Percentiles rank a stretch among this genome's conserved stretches.
Evolutionary conservation across 2,329 filamentous ascomycete genomes (phyloP).

Genomic region (Didymella sp.): DNA sequence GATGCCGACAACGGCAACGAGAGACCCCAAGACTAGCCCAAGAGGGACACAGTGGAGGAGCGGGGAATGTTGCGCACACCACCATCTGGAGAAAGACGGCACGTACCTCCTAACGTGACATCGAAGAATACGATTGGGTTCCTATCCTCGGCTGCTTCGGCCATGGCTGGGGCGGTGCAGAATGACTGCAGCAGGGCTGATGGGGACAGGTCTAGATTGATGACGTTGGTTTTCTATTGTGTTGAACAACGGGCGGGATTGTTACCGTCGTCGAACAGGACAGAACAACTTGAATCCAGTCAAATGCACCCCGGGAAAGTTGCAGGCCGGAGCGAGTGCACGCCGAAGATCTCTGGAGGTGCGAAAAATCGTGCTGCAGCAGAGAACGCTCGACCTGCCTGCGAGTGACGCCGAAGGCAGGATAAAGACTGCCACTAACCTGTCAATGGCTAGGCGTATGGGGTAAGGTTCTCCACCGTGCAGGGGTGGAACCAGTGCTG

Average conservation of each 20-base stretch:
- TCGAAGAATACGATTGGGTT: slow-evolving; percentile 74
- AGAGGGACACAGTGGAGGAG: slow-evolving; percentile 16
- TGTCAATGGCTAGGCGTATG: slow-evolving; percentile 1
- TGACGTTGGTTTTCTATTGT: slow-evolving; percentile 28
- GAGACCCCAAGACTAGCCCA: slow-evolving; percentile 17
- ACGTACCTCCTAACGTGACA: slow-evolving; percentile 76
- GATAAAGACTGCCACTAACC: slow-evolving; percentile 13
- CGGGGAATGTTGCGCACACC: slow-evolving; percentile 17
- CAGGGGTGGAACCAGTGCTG: slow-evolving; percentile 14
- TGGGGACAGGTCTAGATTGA: slow-evolving; percentile 20
- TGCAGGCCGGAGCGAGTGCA: slow-evolving; percentile 17
- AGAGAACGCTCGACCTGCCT: slow-evolving; percentile 22
- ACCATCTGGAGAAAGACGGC: slow-evolving; percentile 22
- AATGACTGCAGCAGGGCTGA: slow-evolving; percentile 20
- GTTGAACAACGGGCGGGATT: slow-evolving; percentile 18
- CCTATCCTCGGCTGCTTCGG: slow-evolving; percentile 40
- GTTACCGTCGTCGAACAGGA: slow-evolving; percentile 10
- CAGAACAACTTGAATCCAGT: slow-evolving; percentile 2
- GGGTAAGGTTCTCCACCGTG: slow-evolving; percentile 13
- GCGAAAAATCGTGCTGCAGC: slow-evolving; percentile 23
- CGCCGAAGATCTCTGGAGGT: slow-evolving; percentile 23
- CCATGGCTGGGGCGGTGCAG: slow-evolving; percentile 47
- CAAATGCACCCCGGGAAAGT: slow-evolving; percentile 11
- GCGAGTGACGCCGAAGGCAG: slow-evolving; percentile 15
- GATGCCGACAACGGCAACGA: slow-evolving; percentile 11